Evolutionary conservation across 441 rosid genomes (phyloP).

Genomic region (Erodium texanum): DNA sequence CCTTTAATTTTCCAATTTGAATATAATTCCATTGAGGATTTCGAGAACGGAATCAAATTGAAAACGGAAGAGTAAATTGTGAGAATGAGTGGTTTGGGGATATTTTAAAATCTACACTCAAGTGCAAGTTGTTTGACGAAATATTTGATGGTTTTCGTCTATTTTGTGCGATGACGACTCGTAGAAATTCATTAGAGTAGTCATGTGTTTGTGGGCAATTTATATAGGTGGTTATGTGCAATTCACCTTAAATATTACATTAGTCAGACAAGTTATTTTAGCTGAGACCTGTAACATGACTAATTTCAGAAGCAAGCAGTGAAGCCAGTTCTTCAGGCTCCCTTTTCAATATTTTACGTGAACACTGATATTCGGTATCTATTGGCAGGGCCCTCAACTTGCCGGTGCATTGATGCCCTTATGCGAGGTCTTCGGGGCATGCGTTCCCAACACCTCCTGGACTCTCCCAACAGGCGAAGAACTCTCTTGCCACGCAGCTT

Average conservation of each 20-base stretch:
- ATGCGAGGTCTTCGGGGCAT: conserved; percentile 89
- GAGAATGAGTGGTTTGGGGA: no score
- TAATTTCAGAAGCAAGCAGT: not conserved
- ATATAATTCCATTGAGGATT: no score
- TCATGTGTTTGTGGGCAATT: no score
- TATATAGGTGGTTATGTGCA: no score
- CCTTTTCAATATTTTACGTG: conserved; percentile 8
- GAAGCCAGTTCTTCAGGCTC: not conserved
- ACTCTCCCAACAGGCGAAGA: conserved; percentile 74
- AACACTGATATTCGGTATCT: conserved; percentile 24
- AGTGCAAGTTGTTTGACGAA: no score
- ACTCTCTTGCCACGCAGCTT: conserved; percentile 64
- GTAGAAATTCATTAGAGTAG: no score
- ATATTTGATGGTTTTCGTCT: no score
- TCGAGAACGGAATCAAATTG: no score
- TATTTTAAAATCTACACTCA: no score
- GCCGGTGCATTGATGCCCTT: conserved; percentile 86
- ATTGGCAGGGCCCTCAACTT: conserved; percentile 69
- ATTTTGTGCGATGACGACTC: no score
- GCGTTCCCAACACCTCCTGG: conserved; percentile 52
- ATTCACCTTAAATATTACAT: not conserved
- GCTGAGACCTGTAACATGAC: not conserved
- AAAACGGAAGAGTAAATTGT: no score
- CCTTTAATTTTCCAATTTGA: no score
- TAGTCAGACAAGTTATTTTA: not conserved